A percentile compares a stretch with the other conserved stretches of the same genome.
Conservation (phyloP, 345 rosid genomes). For the Euphorbia tirucalli region DNA sequence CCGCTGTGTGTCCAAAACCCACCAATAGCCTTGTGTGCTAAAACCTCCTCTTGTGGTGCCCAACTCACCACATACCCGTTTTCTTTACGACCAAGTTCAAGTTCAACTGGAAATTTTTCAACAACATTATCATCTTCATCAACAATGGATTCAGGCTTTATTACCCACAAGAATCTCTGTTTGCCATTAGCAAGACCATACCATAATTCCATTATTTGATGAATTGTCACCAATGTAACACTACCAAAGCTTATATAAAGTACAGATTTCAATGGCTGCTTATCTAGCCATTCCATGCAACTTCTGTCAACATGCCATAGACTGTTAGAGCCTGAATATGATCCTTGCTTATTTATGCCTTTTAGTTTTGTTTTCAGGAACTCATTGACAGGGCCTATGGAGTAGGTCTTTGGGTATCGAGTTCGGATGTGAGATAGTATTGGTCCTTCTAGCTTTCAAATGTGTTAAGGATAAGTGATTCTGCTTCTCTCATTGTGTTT, state of each 20-base stretch:
- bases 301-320: conserved; percentile 38
- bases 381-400: conserved; percentile 55
- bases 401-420: conserved; percentile 35
- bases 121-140: background rate
- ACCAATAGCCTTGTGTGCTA: conserved; percentile 46
- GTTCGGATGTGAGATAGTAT: conserved; percentile 43
- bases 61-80: conserved; percentile 30
- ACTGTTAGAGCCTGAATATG: conserved; percentile 14
- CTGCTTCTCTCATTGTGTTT: conserved; percentile 32
- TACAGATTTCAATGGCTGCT: too few relatives aligned
- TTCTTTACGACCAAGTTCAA: conserved; percentile 14
- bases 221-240: conserved; percentile 8
- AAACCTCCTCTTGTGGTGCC: conserved; percentile 47
- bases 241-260: conserved; percentile 55
- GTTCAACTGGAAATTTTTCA: conserved; percentile 17
- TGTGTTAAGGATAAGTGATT: conserved; percentile 59
- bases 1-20: conserved; percentile 70
- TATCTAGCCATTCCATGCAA: too few relatives aligned
- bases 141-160: conserved; percentile 20
- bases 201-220: background rate
- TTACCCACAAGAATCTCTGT: conserved; percentile 41
- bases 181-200: too few relatives aligned
- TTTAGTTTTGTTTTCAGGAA: conserved; percentile 30
- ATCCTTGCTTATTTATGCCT: background rate
- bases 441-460: conserved; percentile 54